Evolutionary conservation across 441 rosid species (phyloP), one percentile per base, ranked within the genome.

Genomic region (Corymbia citriodora): DNA sequence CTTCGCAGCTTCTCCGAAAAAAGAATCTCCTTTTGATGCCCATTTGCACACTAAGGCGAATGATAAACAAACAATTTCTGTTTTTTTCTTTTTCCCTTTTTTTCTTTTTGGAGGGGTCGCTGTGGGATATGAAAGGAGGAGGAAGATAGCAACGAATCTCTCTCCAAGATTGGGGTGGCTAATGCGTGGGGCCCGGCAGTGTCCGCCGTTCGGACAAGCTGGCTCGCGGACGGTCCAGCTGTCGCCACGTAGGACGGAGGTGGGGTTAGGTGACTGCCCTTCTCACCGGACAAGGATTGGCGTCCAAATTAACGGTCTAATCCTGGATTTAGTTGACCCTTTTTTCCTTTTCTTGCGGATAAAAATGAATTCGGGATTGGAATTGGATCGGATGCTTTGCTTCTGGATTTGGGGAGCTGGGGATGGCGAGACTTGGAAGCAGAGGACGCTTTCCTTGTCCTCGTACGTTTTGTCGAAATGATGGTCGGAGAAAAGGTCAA

Each of bases 201-300:
- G 86, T 3, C 53, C n/a, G 52, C 85, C 53, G 52, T 79, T 79
- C 85, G 52, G 85, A 89, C 88, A 65, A 91, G 79, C 82, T 83
- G 88, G 70, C 13, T 89, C n/a, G 9, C 85, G 89, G 92, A 91
- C 92, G 90, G 87, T 89, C 90, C 92, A 93, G 92, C 91, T 93
- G 94, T 94, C 93, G 96, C 95, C 97, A 94, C 94, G 94, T 92
- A 31, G 92, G 91, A 89, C 48, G 54, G 4, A 1, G 8, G 79
- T 16, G 61, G 45, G 45, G 29, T 57, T 70, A 16, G 52, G 53
- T 82, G 23, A 48, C 70, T 36, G 7, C 40, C 31, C 10, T 45
- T 45, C n/a, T 13, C 12, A 45, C 52, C 10, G 2, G 1, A 74
- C 1, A 23, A 74, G 12, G 85, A 40, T 7, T 23, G n/a, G 3